These are phyloP conservation scores for Apophysomyces trapeziformis DNA, from an alignment of 371 early-diverging fungal genomes.

Conservation along the genomic window DNA sequence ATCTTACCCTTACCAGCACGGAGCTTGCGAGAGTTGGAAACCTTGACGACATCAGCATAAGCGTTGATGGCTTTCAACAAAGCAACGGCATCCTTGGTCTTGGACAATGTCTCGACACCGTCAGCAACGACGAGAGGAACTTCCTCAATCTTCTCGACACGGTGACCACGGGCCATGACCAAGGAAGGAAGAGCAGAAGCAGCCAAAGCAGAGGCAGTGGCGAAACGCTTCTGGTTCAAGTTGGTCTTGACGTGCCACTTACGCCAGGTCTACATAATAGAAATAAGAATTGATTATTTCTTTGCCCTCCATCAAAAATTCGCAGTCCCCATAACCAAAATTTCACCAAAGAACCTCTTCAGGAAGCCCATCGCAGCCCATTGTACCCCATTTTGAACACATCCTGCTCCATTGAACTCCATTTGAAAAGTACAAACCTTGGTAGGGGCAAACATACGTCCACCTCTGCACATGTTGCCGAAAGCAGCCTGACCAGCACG, in stretches of 20 bases:
- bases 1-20: constrained; percentile 99
- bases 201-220: constrained; percentile 98
- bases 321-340: not conserved
- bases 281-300: not conserved
- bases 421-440: constrained; percentile 46
- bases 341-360: not conserved
- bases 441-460: constrained; percentile 99
- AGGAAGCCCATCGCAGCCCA: not conserved
- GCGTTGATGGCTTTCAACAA: constrained; percentile 95
- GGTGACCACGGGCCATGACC: constrained; percentile 99
- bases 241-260: constrained; percentile 99
- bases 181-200: constrained; percentile 97
- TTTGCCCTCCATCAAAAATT: not conserved
- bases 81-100: constrained; percentile 97
- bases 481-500: constrained; percentile 99
- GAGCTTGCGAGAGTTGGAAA: constrained; percentile 95
- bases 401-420: not conserved
- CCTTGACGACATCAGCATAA: constrained; percentile 96
- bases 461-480: constrained; percentile 99
- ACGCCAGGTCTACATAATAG: constrained; percentile 82
- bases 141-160: constrained; percentile 93
- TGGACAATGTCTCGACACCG: constrained; percentile 83
- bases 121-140: constrained; percentile 96
- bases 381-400: not conserved
- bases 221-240: constrained; percentile 98